A percentile compares a stretch with the other conserved stretches of the same genome.
These are phyloP conservation scores for Mycena belliarum DNA, from an alignment of 768 basidiomycete genomes.

Conservation along the genomic window DNA sequence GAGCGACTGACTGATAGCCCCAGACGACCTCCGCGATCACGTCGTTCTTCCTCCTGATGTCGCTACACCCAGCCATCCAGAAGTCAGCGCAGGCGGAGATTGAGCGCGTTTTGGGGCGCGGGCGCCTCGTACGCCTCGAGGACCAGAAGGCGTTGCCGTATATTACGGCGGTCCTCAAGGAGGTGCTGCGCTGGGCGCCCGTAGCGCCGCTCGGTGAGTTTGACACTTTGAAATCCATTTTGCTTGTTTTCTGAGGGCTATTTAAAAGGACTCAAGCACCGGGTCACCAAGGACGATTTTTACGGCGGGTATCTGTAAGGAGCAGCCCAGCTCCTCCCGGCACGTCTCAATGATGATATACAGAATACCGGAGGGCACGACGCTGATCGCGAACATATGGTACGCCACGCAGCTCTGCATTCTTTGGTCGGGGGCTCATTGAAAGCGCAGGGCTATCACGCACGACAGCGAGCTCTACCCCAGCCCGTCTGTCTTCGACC, in stretches of 20 bases:
- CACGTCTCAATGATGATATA: background rate
- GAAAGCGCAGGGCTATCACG: conserved; percentile 33
- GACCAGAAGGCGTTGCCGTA: conserved; percentile 34
- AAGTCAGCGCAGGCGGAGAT: conserved; percentile 35
- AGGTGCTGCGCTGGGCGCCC: conserved; percentile 27
- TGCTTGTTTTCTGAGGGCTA: too few relatives aligned
- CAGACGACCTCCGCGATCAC: conserved; percentile 27
- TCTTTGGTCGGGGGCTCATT: background rate
- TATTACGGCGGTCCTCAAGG: conserved; percentile 29
- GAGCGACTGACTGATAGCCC: too few relatives aligned
- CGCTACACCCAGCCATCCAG: conserved; percentile 28
- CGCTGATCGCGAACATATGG: conserved; percentile 34
- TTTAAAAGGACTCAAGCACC: conserved; percentile 32
- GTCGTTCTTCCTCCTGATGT: conserved; percentile 29
- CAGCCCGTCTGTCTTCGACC: conserved; percentile 32
- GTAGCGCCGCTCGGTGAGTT: conserved; percentile 24
- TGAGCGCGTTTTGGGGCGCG: conserved; percentile 29
- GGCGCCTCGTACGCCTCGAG: conserved; percentile 31
- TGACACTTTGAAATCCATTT: too few relatives aligned
- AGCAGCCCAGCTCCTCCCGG: background rate
- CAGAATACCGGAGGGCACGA: conserved; percentile 33
- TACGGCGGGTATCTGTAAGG: conserved; percentile 32
- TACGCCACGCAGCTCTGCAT: conserved; percentile 9
- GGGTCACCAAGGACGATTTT: conserved; percentile 30
- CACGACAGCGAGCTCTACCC: conserved; percentile 34